Conservation (phyloP, 306 rosid genomes). For the Inga oerstediana region DNA sequence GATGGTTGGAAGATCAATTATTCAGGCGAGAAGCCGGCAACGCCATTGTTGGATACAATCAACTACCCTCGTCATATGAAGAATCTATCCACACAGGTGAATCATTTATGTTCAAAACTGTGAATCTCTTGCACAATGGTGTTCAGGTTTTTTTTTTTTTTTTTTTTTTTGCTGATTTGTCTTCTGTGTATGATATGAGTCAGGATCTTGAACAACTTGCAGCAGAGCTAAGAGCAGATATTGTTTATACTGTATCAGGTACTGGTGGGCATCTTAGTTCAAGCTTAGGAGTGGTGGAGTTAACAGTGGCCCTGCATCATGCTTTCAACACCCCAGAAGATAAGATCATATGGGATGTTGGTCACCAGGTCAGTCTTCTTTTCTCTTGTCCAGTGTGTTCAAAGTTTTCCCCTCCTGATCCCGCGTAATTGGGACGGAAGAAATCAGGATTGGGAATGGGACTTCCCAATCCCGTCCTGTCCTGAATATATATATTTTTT, state of each 20-base stretch:
- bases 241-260: constrained; percentile 65
- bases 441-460: too few relatives aligned
- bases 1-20: constrained; percentile 65
- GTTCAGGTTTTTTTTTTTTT: not conserved
- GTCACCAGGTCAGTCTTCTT: constrained; percentile 70
- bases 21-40: constrained; percentile 59
- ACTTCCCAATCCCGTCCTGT: too few relatives aligned
- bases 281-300: constrained; percentile 92
- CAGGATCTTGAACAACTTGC: constrained; percentile 89
- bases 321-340: constrained; percentile 86
- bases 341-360: constrained; percentile 96
- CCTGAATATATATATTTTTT: too few relatives aligned
- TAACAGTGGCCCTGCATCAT: constrained; percentile 83
- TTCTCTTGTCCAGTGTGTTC: not conserved
- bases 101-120: not conserved
- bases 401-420: too few relatives aligned
- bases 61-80: constrained; percentile 84
- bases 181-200: not conserved
- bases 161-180: not conserved
- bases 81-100: constrained; percentile 68
- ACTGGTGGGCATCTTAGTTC: constrained; percentile 94
- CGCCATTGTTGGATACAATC: constrained; percentile 85
- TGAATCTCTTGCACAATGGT: not conserved
- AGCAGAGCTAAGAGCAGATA: constrained; percentile 82
- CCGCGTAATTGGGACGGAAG: too few relatives aligned